A percentile compares a stretch with the other conserved stretches of the same genome.
Conservation (phyloP, 139 green algal genomes). For the Coelastrella sp. region DNA sequence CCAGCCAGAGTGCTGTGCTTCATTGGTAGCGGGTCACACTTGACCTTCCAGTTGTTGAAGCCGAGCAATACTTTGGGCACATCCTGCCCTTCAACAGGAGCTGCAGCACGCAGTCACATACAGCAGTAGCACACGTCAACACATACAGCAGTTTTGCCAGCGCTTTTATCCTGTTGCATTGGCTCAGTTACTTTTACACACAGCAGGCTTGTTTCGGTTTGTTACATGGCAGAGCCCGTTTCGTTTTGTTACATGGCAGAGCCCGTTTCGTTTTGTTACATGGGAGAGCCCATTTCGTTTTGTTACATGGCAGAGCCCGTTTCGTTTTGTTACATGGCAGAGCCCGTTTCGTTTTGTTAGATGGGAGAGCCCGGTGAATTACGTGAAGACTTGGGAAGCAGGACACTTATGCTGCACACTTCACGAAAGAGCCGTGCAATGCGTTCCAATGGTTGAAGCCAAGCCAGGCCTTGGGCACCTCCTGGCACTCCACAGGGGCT, state of each 20-base stretch:
- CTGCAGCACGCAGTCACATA: neutral
- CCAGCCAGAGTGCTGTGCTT: conserved; percentile 7
- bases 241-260: too few species aligned
- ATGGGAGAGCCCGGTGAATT: conserved; percentile 63
- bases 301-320: too few species aligned
- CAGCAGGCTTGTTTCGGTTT: too few species aligned
- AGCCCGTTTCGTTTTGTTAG: too few species aligned
- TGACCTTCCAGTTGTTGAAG: conserved; percentile 82
- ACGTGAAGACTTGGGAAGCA: conserved; percentile 52
- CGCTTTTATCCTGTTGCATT: too few species aligned
- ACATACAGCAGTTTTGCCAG: neutral
- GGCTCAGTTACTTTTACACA: too few species aligned
- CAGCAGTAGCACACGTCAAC: neutral
- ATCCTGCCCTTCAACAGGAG: conserved; percentile 27
- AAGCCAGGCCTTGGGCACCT: conserved; percentile 62
- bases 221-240: too few species aligned
- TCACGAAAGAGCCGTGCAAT: neutral
- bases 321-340: too few species aligned
- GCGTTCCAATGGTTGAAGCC: conserved; percentile 85
- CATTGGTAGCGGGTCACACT: conserved; percentile 18
- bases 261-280: too few species aligned
- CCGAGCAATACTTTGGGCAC: conserved; percentile 71
- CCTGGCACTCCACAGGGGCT: too few species aligned
- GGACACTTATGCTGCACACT: conserved; percentile 21
- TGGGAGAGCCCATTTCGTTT: too few species aligned